Base-by-base conservation (phyloP, 2,329 filamentous ascomycete species). In the Calcarisporium arbuscula region DNA sequence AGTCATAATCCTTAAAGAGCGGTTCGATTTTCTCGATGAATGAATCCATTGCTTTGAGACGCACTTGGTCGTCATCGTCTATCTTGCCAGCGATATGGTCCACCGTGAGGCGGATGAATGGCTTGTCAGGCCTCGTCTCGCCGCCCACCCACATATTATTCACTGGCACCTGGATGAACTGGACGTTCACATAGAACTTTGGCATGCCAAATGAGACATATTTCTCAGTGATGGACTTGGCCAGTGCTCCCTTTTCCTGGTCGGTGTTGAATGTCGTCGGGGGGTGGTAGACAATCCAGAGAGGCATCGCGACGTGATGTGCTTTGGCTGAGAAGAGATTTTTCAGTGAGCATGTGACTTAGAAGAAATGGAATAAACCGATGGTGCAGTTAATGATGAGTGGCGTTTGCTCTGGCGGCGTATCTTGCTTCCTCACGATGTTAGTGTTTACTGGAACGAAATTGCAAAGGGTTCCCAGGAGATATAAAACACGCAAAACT, bases 1-100 rank as follows among this genome's bases (percentile, higher is more conserved):
- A 67, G 36, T 63, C 59, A 28, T 60, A 65, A 0, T 62, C 65
- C 37, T 57, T 57, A n/a, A n/a, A n/a, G n/a, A n/a, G n/a, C n/a
- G n/a, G n/a, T 20, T 64, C 63, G 2, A 12, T 40, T 14, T 10
- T 8, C 11, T 36, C 16, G 18, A 28, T 20, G 4, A n/a, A n/a
- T n/a, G n/a, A n/a, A n/a, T 27, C 21, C 12, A 28, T 35, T 2
- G 25, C 33, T 5, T 14, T 19, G 3, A 22, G 38, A 10, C 8
- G 15, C 5, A 33, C 19, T 6, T 34, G 20, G 4, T 39, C 33
- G n/a, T 34, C 21, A 14, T 32, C 8, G 2, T 29, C 30, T n/a
- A 29, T 32, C 6, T 26, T 28, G 22, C 17, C 19, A 19, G 40
- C 40, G 12, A 42, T 22, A 17, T 42, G 40, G 6, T 36, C 29